phyloP scores from a whole-genome alignment of 495 filamentous ascomycete species.

The Rhypophila decipiens region DNA sequence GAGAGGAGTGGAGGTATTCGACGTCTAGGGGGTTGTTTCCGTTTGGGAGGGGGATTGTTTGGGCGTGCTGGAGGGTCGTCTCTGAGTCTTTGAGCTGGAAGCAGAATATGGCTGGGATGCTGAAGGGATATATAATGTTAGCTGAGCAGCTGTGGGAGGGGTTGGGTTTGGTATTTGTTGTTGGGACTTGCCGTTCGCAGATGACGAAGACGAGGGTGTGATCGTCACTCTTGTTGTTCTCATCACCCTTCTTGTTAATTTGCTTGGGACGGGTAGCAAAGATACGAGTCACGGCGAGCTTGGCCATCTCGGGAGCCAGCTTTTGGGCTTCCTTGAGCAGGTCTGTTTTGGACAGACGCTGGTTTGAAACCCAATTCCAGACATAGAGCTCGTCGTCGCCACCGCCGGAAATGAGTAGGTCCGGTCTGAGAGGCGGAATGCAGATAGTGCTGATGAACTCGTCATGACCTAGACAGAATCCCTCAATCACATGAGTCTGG shows the following conservation, averaged over 20 bases:
- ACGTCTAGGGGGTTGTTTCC: conserved; percentile 53
- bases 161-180: too few relatives aligned
- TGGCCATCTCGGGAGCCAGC: conserved; percentile 23
- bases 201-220: conserved; percentile 49
- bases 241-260: too few relatives aligned
- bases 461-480: conserved; percentile 78
- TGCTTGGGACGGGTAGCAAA: conserved; percentile 18
- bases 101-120: conserved; percentile 55
- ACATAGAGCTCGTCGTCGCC: conserved; percentile 71
- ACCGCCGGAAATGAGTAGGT: conserved; percentile 74
- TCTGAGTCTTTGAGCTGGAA: conserved; percentile 42
- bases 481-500: conserved; percentile 82
- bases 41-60: conserved; percentile 46
- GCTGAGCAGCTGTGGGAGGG: too few relatives aligned
- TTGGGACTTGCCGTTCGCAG: conserved; percentile 55
- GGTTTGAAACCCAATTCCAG: conserved; percentile 70
- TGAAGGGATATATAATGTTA: conserved; percentile 26
- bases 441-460: conserved; percentile 75
- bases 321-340: conserved; percentile 36
- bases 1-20: conserved; percentile 14
- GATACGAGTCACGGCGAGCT: conserved; percentile 48
- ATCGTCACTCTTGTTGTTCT: not conserved
- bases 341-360: conserved; percentile 46
- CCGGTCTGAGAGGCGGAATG: conserved; percentile 46
- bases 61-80: conserved; percentile 36